Percentiles rank a stretch among this genome's conserved stretches.
Evolutionary conservation across 176 grass and related monocot genomes (phyloP).

Genomic region (Ananas comosus): DNA sequence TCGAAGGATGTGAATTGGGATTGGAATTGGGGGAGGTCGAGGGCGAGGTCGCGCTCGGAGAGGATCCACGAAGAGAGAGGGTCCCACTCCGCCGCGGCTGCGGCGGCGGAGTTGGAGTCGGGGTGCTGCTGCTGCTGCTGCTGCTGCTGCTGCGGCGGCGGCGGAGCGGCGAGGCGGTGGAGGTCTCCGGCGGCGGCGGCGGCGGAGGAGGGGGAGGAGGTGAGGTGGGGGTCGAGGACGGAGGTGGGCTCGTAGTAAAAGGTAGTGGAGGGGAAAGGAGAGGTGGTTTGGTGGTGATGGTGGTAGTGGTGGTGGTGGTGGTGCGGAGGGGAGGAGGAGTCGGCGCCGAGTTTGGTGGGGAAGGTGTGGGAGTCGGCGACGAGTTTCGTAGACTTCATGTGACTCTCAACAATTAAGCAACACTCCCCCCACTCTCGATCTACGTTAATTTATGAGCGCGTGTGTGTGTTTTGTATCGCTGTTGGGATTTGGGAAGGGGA

Average conservation of each 20-base stretch:
- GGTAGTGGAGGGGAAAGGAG: too few relatives aligned
- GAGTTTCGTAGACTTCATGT: neutral
- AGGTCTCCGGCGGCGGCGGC: neutral
- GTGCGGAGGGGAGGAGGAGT: too few relatives aligned
- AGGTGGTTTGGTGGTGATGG: slow-evolving; percentile 3
- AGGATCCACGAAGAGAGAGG: slow-evolving; percentile 30
- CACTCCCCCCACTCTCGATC: neutral
- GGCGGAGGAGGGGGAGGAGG: slow-evolving; percentile 37
- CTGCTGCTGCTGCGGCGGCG: too few relatives aligned
- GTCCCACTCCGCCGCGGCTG: slow-evolving; percentile 38
- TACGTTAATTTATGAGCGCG: neutral
- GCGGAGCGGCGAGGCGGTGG: neutral
- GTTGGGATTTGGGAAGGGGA: neutral
- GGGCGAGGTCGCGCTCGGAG: slow-evolving; percentile 27
- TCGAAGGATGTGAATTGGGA: slow-evolving; percentile 17
- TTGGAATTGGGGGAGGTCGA: slow-evolving; percentile 10
- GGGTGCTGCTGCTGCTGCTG: slow-evolving; percentile 9
- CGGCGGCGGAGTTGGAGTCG: neutral
- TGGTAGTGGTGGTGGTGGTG: slow-evolving; percentile 11
- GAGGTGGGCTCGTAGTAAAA: slow-evolving; percentile 47
- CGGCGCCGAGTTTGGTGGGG: too few relatives aligned
- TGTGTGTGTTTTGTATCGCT: neutral
- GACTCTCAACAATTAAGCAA: neutral
- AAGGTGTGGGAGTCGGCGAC: too few relatives aligned
- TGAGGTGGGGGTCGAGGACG: slow-evolving; percentile 46